Evolutionary conservation across 441 rosid species (phyloP).

Genomic region (Pelargonium citronellum): DNA sequence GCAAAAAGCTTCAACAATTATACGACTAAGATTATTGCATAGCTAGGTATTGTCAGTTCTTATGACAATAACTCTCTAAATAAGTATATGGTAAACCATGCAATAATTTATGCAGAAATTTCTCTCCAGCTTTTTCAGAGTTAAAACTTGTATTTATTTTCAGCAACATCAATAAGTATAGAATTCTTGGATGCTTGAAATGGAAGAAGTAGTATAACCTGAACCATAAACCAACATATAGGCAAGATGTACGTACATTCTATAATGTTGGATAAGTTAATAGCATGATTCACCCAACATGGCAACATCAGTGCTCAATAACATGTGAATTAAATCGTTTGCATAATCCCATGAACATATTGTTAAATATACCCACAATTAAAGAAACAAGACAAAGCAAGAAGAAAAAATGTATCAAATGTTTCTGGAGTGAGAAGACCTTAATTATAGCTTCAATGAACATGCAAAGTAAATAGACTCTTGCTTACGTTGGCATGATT

Average conservation of each 20-base stretch:
- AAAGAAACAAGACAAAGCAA: not conserved
- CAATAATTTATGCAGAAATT: not conserved
- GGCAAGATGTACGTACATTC: not conserved
- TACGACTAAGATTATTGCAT: not conserved
- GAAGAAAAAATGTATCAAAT: not conserved
- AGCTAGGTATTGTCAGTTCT: not conserved
- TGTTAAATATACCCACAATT: not conserved
- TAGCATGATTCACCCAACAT: not conserved
- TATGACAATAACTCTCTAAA: not conserved
- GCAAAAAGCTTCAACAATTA: not conserved
- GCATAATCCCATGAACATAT: not conserved
- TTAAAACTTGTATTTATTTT: not conserved
- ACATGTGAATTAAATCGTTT: not conserved
- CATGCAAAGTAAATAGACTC: not conserved
- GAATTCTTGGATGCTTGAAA: not conserved
- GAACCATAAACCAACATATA: too few species aligned
- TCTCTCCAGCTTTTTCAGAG: not conserved
- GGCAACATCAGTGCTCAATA: not conserved
- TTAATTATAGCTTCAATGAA: not conserved
- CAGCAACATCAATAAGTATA: not conserved
- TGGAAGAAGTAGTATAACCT: not conserved
- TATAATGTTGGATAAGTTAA: not conserved
- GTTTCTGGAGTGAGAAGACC: not conserved
- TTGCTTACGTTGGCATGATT: slow-evolving; percentile 20
- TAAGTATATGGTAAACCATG: not conserved